phyloP scores from a whole-genome alignment of 2,329 filamentous ascomycete species.

The Cryphonectria japonica region DNA sequence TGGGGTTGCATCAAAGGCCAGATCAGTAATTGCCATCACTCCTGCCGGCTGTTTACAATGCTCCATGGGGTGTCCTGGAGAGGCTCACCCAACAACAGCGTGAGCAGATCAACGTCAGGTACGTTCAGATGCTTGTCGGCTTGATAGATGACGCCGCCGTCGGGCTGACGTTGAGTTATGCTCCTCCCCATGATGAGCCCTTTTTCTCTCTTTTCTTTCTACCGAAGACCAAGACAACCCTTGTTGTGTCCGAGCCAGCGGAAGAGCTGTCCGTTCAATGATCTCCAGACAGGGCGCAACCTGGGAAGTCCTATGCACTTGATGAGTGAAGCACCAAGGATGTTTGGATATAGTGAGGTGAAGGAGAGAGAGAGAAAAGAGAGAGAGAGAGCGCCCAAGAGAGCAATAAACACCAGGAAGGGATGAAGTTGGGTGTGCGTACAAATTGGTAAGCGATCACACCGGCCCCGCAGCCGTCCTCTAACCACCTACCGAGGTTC shows the following conservation, averaged over 20 bases:
- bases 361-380: not conserved
- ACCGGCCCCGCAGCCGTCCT: not conserved
- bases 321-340: not conserved
- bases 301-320: not conserved
- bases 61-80: not conserved
- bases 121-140: conserved; percentile 38
- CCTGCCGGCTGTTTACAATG: not conserved
- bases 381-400: not conserved
- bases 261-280: not conserved
- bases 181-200: conserved; percentile 35
- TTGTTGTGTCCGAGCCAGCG: not conserved
- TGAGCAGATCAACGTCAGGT: conserved; percentile 48
- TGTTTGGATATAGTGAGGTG: not conserved
- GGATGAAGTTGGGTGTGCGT: not conserved
- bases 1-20: conserved; percentile 1
- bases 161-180: conserved; percentile 35
- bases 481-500: not conserved
- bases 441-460: not conserved
- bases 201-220: not conserved
- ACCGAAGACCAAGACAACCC: not conserved
- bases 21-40: not conserved
- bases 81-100: conserved; percentile 47
- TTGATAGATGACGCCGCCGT: conserved; percentile 44
- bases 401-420: not conserved
- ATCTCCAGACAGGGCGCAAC: not conserved